These are phyloP conservation scores for Colletotrichum melonis DNA, from an alignment of 2,329 filamentous ascomycete genomes.

Conservation along the genomic window DNA sequence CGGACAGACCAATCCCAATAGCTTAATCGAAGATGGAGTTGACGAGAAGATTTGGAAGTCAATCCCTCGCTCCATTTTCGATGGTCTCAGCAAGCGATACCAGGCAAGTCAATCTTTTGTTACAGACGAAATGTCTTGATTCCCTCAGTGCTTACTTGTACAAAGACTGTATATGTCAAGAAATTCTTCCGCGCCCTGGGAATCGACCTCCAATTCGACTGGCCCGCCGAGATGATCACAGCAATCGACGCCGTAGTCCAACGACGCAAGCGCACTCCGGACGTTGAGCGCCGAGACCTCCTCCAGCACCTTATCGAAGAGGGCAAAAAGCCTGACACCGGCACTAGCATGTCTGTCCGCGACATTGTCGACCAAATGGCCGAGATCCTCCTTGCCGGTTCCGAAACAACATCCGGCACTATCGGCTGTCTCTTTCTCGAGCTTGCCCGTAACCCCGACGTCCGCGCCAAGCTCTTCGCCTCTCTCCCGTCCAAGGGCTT, in stretches of 20 bases:
- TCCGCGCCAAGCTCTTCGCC: constrained; percentile 35
- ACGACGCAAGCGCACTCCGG: constrained; percentile 21
- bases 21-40: constrained; percentile 25
- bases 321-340: constrained; percentile 34
- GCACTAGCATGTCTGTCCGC: constrained; percentile 32
- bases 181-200: constrained; percentile 21
- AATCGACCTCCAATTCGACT: constrained; percentile 26
- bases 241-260: constrained; percentile 32
- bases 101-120: neutral
- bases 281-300: constrained; percentile 23
- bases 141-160: neutral
- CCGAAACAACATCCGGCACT: constrained; percentile 42
- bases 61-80: constrained; percentile 31
- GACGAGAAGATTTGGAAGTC: constrained; percentile 29
- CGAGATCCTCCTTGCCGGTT: constrained; percentile 41
- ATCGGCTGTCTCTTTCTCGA: constrained; percentile 42
- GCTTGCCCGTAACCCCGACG: constrained; percentile 39
- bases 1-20: constrained; percentile 40
- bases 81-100: constrained; percentile 33
- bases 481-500: constrained; percentile 18
- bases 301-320: constrained; percentile 34
- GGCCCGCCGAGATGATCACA: constrained; percentile 32
- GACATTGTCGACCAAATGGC: constrained; percentile 36
- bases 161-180: constrained; percentile 26
- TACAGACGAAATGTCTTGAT: neutral